Conservation (phyloP, 2,329 filamentous ascomycete genomes). For the Spiromastix sp. region DNA sequence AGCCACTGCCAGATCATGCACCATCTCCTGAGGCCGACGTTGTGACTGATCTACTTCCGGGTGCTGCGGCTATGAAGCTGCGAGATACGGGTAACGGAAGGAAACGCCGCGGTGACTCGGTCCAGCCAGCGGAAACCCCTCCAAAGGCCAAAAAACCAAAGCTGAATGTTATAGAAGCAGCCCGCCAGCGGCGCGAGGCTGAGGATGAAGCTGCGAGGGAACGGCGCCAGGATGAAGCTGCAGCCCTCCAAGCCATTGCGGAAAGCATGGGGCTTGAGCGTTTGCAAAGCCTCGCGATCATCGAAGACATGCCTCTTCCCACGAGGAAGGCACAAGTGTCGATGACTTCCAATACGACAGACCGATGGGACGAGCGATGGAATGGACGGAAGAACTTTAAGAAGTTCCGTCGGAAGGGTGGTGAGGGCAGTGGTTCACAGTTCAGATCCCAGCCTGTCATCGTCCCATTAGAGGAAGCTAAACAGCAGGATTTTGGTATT, state of each 20-base stretch:
- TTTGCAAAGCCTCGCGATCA: slow-evolving; percentile 62
- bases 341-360: slow-evolving; percentile 29
- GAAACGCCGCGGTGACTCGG: slow-evolving; percentile 28
- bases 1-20: slow-evolving; percentile 19
- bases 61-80: slow-evolving; percentile 67
- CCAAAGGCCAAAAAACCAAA: slow-evolving; percentile 45
- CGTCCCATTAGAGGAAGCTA: slow-evolving; percentile 60
- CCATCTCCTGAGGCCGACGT: slow-evolving; percentile 41
- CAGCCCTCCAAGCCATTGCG: slow-evolving; percentile 45
- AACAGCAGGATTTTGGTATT: slow-evolving; percentile 60
- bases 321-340: slow-evolving; percentile 14
- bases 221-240: slow-evolving; percentile 55
- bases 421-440: slow-evolving; percentile 24
- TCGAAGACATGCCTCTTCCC: slow-evolving; percentile 64
- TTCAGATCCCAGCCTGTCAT: slow-evolving; percentile 48
- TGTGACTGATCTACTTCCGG: slow-evolving; percentile 65
- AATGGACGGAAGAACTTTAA: slow-evolving; percentile 97
- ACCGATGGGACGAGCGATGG: slow-evolving; percentile 79
- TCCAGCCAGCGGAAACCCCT: slow-evolving; percentile 17
- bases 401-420: slow-evolving; percentile 48
- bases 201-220: slow-evolving; percentile 45
- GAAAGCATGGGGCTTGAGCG: slow-evolving; percentile 60
- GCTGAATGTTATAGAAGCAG: slow-evolving; percentile 58
- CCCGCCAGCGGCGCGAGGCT: slow-evolving; percentile 42
- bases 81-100: slow-evolving; percentile 54